Percentiles rank a stretch among this genome's conserved stretches.
These are phyloP conservation scores for Dinochytrium kinnereticum DNA, from an alignment of 371 early-diverging fungal species.

Conservation along the genomic window DNA sequence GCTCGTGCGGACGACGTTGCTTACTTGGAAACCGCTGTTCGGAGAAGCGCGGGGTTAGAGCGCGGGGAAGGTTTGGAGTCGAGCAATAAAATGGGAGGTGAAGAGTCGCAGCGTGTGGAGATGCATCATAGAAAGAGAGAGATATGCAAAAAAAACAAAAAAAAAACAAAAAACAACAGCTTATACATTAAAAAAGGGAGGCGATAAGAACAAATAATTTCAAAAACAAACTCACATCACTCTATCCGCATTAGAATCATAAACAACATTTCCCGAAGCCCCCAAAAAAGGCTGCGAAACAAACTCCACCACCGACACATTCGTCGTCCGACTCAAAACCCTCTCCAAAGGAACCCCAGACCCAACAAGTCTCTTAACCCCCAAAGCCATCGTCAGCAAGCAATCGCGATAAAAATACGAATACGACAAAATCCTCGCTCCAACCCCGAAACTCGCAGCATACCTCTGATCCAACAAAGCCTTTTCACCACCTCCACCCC, in stretches of 20 bases:
- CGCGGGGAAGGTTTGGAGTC: too few species aligned
- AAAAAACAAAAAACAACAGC: too few species aligned
- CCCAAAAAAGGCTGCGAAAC: background rate
- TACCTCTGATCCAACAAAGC: background rate
- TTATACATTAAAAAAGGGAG: too few species aligned
- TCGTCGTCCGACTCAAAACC: background rate
- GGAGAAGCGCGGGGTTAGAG: background rate
- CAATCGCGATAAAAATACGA: conserved; percentile 11
- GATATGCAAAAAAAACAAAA: too few species aligned
- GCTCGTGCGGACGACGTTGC: background rate
- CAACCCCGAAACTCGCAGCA: background rate
- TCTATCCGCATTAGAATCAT: background rate
- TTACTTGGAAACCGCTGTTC: background rate
- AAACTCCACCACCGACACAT: background rate
- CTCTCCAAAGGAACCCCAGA: background rate
- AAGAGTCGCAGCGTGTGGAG: too few species aligned
- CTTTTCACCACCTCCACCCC: background rate
- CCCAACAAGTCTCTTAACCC: background rate
- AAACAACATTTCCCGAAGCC: background rate
- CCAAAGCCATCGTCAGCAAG: conserved; percentile 13
- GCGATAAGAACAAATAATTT: background rate
- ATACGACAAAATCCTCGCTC: background rate
- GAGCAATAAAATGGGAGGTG: too few species aligned
- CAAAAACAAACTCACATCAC: background rate
- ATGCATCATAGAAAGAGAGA: too few species aligned